Evolutionary conservation across 768 basidiomycete genomes (phyloP).

Genomic region (Rhizopogon rudus): DNA sequence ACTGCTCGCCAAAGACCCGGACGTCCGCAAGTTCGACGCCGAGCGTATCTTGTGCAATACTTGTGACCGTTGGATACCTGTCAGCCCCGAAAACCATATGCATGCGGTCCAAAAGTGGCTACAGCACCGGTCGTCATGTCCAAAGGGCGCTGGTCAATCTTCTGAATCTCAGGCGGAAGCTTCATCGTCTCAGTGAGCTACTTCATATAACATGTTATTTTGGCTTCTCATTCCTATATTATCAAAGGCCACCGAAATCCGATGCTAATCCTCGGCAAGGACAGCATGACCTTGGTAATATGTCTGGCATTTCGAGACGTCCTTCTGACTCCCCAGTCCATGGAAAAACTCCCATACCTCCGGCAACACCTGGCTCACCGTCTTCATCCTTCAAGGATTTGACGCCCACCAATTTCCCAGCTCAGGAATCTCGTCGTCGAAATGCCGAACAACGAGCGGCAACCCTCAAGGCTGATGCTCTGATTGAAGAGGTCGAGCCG

Average conservation of each 20-base stretch:
- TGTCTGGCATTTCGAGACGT: neutral
- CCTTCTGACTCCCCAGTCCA: neutral
- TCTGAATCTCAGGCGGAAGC: constrained; percentile 14
- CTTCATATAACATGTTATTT: neutral
- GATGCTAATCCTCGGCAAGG: neutral
- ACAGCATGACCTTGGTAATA: neutral
- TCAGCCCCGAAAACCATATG: constrained; percentile 55
- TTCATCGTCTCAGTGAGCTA: constrained; percentile 10
- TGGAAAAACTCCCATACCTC: constrained; percentile 9
- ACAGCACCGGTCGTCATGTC: constrained; percentile 54
- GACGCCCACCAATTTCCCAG: constrained; percentile 51
- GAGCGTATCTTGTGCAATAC: constrained; percentile 66
- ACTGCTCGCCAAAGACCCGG: constrained; percentile 57
- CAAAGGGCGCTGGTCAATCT: constrained; percentile 24
- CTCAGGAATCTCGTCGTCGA: constrained; percentile 62
- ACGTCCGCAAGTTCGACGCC: constrained; percentile 70
- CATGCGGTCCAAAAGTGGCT: constrained; percentile 63
- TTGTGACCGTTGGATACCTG: constrained; percentile 64
- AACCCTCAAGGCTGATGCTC: constrained; percentile 57
- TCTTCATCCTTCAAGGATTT: constrained; percentile 50
- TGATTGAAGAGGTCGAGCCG: constrained; percentile 68
- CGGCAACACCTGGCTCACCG: constrained; percentile 22
- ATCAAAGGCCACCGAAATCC: neutral
- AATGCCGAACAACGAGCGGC: constrained; percentile 80
- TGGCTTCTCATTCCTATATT: neutral